Evolutionary conservation across 306 rosid species (phyloP), one percentile per base, ranked within the genome.

Genomic region (Fragaria ananassa): DNA sequence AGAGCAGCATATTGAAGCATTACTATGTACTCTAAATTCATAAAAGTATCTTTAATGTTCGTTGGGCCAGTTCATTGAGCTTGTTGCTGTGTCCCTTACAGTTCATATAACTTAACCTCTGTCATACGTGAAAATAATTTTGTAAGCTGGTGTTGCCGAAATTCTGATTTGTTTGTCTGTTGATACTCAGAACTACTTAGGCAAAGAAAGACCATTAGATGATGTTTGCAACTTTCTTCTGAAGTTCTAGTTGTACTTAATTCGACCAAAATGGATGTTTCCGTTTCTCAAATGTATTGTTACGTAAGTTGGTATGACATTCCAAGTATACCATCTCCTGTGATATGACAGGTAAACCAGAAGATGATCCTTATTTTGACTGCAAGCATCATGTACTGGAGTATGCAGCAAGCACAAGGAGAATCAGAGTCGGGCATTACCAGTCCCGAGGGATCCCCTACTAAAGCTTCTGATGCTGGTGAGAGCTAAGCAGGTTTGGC

Each of bases 341-440:
- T 58, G 53, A 21, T 66, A 21, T 75, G 57, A 58, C 83, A 95
- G 99, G 97, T 92, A 72, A 95, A 92, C 86, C 97, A 84, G 83
- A 95, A 95, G 92, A 95, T 95, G 99, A 90, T 95, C n/a, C 97
- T 95, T 53, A 89, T 77, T 68, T 77, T 95, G 89, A 82, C 93
- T 47, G 99, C 99, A 64, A 90, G 97, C 89, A 95, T 95, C 78
- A 95, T 90, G 99, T 91, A 87, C 84, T 92, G 99, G 99, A 92
- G 99, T 88, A 86, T 95, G 82, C 90, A 86, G 86, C 81, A 90
- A 78, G 88, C 81, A 74, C 89, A 75, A 34, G 81, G 25, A n/a
- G 89, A 83, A 41, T 70, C 73, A 0, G 91, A 85, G 54, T 56
- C 73, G 3, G 57, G 18, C 41, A 34, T 69, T 42, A 70, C 6